Evolutionary conservation across 2,329 filamentous ascomycete genomes (phyloP).

Genomic region (Colletotrichum tamarilloi): DNA sequence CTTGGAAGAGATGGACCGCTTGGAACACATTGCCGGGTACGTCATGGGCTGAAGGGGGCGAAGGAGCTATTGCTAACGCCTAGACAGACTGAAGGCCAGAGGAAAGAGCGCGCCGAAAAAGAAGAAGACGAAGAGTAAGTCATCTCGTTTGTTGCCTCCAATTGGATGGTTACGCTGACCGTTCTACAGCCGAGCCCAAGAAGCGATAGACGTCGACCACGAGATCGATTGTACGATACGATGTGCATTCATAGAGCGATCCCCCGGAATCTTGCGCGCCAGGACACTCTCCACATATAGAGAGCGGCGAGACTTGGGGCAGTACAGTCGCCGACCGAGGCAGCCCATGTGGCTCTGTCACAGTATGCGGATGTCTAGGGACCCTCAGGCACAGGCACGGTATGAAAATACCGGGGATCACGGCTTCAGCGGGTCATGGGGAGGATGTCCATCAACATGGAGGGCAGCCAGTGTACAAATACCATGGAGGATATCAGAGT

Average conservation of each 20-base stretch:
- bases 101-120: conserved; percentile 92
- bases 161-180: conserved; percentile 43
- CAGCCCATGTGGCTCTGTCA: neutral
- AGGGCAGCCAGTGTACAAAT: conserved; percentile 14
- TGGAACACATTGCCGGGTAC: conserved; percentile 78
- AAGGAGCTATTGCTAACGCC: conserved; percentile 5
- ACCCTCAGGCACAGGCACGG: neutral
- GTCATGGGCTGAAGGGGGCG: conserved; percentile 39
- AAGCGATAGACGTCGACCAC: conserved; percentile 41
- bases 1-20: conserved; percentile 81
- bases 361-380: neutral
- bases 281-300: neutral
- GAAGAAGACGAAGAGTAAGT: conserved; percentile 69
- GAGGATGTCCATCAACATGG: neutral
- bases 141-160: neutral
- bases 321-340: neutral
- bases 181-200: conserved; percentile 53
- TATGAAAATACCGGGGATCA: neutral
- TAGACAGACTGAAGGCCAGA: conserved; percentile 74
- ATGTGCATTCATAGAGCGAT: conserved; percentile 18
- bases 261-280: neutral
- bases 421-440: neutral
- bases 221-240: conserved; percentile 25
- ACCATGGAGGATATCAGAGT: conserved; percentile 3
- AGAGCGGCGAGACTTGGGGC: neutral